Base-by-base conservation (phyloP, 148 eudicot species). In the Polygonum aviculare region DNA sequence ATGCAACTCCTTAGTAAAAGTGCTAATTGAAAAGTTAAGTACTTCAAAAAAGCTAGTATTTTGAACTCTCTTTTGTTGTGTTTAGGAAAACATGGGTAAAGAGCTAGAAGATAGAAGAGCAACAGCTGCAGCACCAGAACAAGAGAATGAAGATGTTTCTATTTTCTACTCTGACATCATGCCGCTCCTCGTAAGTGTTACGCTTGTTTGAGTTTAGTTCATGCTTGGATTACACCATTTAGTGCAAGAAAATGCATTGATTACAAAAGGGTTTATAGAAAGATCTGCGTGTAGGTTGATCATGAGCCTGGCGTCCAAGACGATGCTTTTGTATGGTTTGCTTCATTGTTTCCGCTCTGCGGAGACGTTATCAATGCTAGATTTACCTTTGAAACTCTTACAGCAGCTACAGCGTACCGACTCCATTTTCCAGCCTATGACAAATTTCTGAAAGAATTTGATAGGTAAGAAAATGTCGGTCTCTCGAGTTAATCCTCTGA, bases 391-490 rank as follows among this genome's bases (percentile, higher is more conserved):
- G 98, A 93, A 85, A 83, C 93, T 57, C 86, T 96, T 39, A 96
- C 99, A 2, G 85, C 94, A 6, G 8, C 93, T 33, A 93, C 97
- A 1, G 88, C 79, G n/a, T 82, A 89, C 75, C 80, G 83, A 14
- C 91, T 96, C 41, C 83, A 89, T 79, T 93, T 87, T 80, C 98
- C 99, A 45, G 98, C 97, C 71, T 91, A 93, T 63, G 90, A 93
- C 75, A 88, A 79, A 77, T 96, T 81, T 75, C 82, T 91, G 39
- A 87, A 88, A 82, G 99, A 93, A 86, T 87, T 93, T 26, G 83
- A 87, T 80, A 86, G 80, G 99, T 96, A 85, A 87, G 84, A 69
- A 22, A 40, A 71, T 31, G 31, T 26, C 31, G 31, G 31, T 26
- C 31, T 26, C 31, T 26, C 31, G 31, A 26, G 31, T 26, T 26